Percentiles rank a stretch among this genome's conserved stretches.
These are phyloP conservation scores for Colletotrichum sp. DNA, from an alignment of 2,329 filamentous ascomycete species.

Conservation along the genomic window DNA sequence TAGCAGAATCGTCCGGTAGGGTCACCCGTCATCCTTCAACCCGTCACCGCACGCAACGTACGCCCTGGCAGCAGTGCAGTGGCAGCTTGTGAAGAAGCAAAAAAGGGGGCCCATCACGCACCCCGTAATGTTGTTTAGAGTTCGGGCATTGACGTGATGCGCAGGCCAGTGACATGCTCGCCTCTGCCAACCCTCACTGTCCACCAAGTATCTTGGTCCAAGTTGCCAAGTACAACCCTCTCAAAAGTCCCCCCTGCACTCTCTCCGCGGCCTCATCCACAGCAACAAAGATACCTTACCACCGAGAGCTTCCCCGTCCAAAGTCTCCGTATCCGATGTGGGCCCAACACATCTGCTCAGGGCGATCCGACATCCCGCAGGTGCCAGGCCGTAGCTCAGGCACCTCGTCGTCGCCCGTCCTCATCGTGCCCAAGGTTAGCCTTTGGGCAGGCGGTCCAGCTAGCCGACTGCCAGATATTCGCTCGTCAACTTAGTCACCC, in stretches of 20 bases:
- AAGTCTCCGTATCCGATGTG: background rate
- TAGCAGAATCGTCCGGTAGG: background rate
- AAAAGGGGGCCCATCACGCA: background rate
- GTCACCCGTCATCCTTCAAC: background rate
- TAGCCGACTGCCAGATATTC: background rate
- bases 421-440: background rate
- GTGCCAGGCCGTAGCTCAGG: background rate
- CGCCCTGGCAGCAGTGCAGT: background rate
- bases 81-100: background rate
- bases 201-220: background rate
- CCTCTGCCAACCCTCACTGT: background rate
- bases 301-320: background rate
- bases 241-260: background rate
- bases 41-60: background rate
- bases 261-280: background rate
- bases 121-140: slow-evolving; percentile 3
- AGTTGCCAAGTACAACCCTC: background rate
- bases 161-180: background rate
- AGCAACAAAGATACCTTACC: background rate
- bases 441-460: background rate
- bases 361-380: background rate
- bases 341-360: background rate
- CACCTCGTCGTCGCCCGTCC: background rate
- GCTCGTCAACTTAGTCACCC: background rate
- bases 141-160: slow-evolving; percentile 17